These are phyloP conservation scores for Lagenidium sp. DNA, from an alignment of 352 stramenopile genomes.

Conservation along the genomic window DNA sequence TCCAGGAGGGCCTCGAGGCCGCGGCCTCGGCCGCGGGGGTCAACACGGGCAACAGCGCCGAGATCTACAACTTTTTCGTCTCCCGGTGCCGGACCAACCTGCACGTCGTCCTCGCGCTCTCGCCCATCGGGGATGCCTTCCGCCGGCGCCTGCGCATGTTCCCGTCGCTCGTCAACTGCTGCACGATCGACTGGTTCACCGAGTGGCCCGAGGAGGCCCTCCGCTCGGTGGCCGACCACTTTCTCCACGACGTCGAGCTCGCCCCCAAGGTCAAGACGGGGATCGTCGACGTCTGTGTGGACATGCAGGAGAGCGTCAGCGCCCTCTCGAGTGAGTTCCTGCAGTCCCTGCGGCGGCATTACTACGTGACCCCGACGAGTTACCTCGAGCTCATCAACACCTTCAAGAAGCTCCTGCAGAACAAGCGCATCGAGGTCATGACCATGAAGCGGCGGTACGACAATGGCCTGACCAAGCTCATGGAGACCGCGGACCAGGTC, in stretches of 20 bases:
- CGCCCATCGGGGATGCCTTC: slow-evolving; percentile 92
- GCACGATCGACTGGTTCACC: slow-evolving; percentile 96
- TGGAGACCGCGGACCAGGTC: slow-evolving; percentile 91
- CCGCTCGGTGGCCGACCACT: slow-evolving; percentile 88
- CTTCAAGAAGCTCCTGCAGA: slow-evolving; percentile 90
- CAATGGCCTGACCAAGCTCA: slow-evolving; percentile 90
- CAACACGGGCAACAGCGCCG: slow-evolving; percentile 61
- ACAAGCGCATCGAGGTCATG: slow-evolving; percentile 88
- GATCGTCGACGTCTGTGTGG: slow-evolving; percentile 92
- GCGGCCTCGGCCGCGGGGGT: slow-evolving; percentile 45
- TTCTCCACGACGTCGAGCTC: slow-evolving; percentile 86
- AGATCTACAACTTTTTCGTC: slow-evolving; percentile 90
- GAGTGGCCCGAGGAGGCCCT: slow-evolving; percentile 94
- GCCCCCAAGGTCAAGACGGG: slow-evolving; percentile 62
- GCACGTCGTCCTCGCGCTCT: slow-evolving; percentile 91
- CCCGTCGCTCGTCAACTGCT: slow-evolving; percentile 94
- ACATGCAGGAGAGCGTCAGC: slow-evolving; percentile 92
- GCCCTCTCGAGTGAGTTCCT: slow-evolving; percentile 78
- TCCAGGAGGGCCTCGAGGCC: slow-evolving; percentile 69
- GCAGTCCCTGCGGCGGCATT: slow-evolving; percentile 83
- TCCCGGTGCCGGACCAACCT: slow-evolving; percentile 88
- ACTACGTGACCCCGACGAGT: slow-evolving; percentile 95
- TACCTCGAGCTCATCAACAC: slow-evolving; percentile 95
- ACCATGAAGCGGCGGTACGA: slow-evolving; percentile 89
- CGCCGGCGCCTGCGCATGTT: slow-evolving; percentile 93